A percentile compares a stretch with the other conserved stretches of the same genome.
Evolutionary conservation across 1,139 yeast genomes (phyloP).

Genomic region (Torulaspora globosa): DNA sequence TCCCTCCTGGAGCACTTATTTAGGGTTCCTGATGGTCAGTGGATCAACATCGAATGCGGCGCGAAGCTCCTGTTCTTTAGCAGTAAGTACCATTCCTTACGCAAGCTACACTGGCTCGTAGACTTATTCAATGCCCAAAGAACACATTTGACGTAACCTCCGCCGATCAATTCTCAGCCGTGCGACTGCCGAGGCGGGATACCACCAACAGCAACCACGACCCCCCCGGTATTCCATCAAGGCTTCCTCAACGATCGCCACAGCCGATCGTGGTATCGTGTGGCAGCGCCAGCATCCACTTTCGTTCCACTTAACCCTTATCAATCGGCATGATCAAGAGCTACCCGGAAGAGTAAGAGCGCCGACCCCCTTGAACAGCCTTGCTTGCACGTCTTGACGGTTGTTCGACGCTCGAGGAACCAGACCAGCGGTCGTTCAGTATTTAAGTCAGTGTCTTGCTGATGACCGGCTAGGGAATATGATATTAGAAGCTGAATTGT

Average conservation of each 20-base stretch:
- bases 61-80: no score
- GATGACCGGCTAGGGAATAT: no score
- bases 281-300: no score
- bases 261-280: background rate
- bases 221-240: no score
- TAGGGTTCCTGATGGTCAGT: no score
- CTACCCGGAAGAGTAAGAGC: constrained; percentile 8
- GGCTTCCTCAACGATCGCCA: background rate
- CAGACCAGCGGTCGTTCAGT: background rate
- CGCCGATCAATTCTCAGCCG: background rate
- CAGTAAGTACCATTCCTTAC: no score
- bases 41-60: no score
- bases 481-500: background rate
- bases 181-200: background rate
- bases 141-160: no score
- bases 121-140: background rate
- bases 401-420: background rate
- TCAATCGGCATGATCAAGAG: constrained; percentile 2
- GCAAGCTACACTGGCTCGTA: no score
- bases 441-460: background rate
- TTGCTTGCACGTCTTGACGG: constrained; percentile 1
- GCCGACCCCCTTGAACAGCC: constrained; percentile 7
- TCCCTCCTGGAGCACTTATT: no score
- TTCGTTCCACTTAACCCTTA: background rate
- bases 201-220: background rate